Base-by-base conservation (phyloP, 2,329 filamentous ascomycete species). In the Phaeoacremonium minimum region DNA sequence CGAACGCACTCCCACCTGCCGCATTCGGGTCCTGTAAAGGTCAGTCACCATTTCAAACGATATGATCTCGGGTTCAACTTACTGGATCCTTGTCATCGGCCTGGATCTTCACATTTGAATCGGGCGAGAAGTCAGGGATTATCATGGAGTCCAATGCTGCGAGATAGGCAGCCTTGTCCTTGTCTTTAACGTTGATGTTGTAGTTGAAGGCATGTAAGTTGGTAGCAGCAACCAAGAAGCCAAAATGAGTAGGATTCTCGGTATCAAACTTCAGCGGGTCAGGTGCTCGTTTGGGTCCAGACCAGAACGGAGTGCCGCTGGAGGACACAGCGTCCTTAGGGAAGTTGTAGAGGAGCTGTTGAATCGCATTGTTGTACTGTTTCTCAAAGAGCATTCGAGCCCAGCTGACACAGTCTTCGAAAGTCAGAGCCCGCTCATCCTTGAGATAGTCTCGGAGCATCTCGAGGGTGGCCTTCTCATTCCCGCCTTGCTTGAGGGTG, bases 131-230 rank as follows among this genome's bases (percentile, higher is more conserved):
- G 58, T 98, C 93, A 4, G 93, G 90, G 38, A 98, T 82, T 47
- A 97, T 95, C 75, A 96, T 89, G 51, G 90, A 85, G 43, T 95
- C 86, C 34, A 97, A 66, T 20, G 95, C 85, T 48, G 84, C 83
- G 32, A 81, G 54, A 57, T 95, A 95, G 45, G 88, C 77, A 7
- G 75, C 71, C 56, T 81, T 82, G 43, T 81, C 79, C 37, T 77
- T 71, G 32, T 76, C 80, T 42, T 86, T 87, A n/a, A 85, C 80
- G 55, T 94, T 91, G 62, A 98, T 96, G 42, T 87, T 85, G 64
- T 95, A 98, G 70, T 98, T 98, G 76, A 93, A 98, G 1, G 91
- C 93, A 52, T 96, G 93, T 17, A 98, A 75, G 56, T 94, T 93
- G 22, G 93, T 89, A 7, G 81, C 93, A 14, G 93, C 82, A 44